These are phyloP conservation scores for Closterium sp. DNA, from an alignment of 139 green algal genomes.

Conservation along the genomic window DNA sequence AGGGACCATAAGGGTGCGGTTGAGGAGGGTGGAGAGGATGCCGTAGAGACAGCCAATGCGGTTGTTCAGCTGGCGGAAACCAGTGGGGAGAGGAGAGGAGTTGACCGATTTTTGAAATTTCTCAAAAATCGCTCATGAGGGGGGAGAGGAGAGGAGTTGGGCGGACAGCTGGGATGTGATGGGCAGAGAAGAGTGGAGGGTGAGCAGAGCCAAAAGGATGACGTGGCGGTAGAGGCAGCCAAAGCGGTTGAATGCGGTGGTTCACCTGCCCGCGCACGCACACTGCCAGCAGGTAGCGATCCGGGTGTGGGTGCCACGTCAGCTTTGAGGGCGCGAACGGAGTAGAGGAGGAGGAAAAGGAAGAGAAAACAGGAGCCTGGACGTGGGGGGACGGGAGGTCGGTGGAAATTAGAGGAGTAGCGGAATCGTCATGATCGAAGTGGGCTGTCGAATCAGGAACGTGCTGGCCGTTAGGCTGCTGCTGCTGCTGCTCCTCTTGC, in stretches of 20 bases:
- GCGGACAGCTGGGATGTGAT: too few relatives aligned
- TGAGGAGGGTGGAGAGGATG: too few relatives aligned
- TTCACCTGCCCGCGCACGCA: neutral
- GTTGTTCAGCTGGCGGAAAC: too few relatives aligned
- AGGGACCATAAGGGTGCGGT: too few relatives aligned
- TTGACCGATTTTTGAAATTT: too few relatives aligned
- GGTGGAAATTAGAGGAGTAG: neutral
- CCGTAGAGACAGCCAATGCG: too few relatives aligned
- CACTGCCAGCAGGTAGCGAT: neutral
- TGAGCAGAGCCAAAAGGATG: neutral
- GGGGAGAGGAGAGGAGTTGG: too few relatives aligned
- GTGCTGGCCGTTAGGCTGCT: neutral
- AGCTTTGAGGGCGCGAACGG: neutral
- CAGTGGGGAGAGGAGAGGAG: too few relatives aligned
- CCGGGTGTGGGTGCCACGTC: neutral
- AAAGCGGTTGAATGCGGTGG: neutral
- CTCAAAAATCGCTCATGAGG: too few relatives aligned
- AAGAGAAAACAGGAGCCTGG: neutral
- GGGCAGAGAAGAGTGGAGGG: too few relatives aligned
- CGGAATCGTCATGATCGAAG: neutral
- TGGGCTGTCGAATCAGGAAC: neutral
- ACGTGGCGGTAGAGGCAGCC: neutral
- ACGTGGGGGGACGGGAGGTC: neutral
- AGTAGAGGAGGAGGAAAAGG: too few relatives aligned
- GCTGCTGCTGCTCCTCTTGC: neutral